These are phyloP conservation scores for Torulaspora pretoriensis DNA, from an alignment of 1,139 yeast genomes.

Conservation along the genomic window DNA sequence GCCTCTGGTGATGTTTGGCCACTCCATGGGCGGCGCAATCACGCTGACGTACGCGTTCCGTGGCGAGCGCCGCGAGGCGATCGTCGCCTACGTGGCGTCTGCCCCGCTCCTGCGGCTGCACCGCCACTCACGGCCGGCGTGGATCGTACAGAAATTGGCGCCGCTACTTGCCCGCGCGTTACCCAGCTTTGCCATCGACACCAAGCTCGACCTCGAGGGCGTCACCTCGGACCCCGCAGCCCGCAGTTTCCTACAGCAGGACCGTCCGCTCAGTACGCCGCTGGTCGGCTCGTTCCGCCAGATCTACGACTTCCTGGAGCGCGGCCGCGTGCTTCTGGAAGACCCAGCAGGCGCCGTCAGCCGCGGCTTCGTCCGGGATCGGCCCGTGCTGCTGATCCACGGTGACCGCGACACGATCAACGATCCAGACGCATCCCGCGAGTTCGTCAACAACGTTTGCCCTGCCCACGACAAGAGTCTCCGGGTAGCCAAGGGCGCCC, in stretches of 20 bases:
- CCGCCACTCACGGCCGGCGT: conserved; percentile 54
- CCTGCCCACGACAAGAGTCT: conserved; percentile 38
- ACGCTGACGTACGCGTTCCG: conserved; percentile 64
- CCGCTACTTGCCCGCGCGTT: conserved; percentile 46
- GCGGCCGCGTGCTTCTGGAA: conserved; percentile 30
- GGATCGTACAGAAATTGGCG: conserved; percentile 43
- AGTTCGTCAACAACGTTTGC: conserved; percentile 39
- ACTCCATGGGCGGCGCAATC: conserved; percentile 96
- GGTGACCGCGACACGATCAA: conserved; percentile 55
- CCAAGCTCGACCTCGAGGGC: conserved; percentile 51
- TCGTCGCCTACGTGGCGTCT: conserved; percentile 55
- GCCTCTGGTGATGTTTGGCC: conserved; percentile 61
- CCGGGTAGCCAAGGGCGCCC: conserved; percentile 36
- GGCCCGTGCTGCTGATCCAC: conserved; percentile 51
- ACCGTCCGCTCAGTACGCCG: conserved; percentile 44
- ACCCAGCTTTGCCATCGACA: conserved; percentile 56
- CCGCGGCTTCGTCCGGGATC: conserved; percentile 43
- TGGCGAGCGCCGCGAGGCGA: conserved; percentile 53
- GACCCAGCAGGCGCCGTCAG: conserved; percentile 40
- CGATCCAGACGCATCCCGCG: conserved; percentile 49
- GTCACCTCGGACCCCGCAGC: conserved; percentile 54
- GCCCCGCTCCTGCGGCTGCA: conserved; percentile 69
- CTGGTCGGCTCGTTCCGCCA: conserved; percentile 46
- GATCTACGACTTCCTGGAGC: conserved; percentile 57
- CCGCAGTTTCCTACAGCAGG: conserved; percentile 44